These are phyloP conservation scores for Magnusiomyces tetraspermus DNA, from an alignment of 1,139 yeast genomes.

Conservation along the genomic window DNA sequence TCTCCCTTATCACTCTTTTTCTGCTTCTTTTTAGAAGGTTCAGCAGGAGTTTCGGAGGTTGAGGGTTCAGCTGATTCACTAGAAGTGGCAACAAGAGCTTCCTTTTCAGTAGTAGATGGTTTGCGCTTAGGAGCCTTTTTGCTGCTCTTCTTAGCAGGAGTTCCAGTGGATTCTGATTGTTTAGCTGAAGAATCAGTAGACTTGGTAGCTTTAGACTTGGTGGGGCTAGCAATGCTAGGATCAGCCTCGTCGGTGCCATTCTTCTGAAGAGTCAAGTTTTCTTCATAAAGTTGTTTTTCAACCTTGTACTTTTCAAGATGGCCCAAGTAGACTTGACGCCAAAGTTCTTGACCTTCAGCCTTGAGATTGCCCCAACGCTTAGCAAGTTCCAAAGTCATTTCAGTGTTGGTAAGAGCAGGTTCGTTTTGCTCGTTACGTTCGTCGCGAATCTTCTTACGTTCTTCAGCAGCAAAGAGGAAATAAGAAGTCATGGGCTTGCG, in stretches of 20 bases:
- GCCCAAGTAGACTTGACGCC: constrained; percentile 64
- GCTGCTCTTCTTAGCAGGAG: too few relatives aligned
- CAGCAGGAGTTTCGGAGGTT: background rate
- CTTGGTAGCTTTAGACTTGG: background rate
- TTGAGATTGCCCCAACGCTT: constrained; percentile 66
- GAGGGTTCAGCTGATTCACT: background rate
- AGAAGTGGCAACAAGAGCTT: background rate
- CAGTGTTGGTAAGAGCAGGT: constrained; percentile 59
- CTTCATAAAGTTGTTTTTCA: constrained; percentile 55
- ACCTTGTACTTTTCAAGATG: constrained; percentile 56
- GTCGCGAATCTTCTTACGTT: constrained; percentile 40
- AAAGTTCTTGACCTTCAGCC: constrained; percentile 58
- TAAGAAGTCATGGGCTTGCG: constrained; percentile 61
- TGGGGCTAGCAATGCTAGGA: background rate
- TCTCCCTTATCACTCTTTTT: background rate
- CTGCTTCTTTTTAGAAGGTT: background rate
- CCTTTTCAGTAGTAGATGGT: background rate
- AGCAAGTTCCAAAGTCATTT: constrained; percentile 68
- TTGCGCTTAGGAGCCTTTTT: background rate
- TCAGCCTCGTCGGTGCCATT: background rate
- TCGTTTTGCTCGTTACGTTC: constrained; percentile 53
- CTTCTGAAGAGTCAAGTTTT: constrained; percentile 29
- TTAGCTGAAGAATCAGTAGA: background rate
- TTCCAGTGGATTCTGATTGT: too few relatives aligned
- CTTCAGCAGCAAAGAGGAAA: constrained; percentile 54